phyloP scores from a whole-genome alignment of 768 basidiomycete species.

The Termitomyces sp. region DNA sequence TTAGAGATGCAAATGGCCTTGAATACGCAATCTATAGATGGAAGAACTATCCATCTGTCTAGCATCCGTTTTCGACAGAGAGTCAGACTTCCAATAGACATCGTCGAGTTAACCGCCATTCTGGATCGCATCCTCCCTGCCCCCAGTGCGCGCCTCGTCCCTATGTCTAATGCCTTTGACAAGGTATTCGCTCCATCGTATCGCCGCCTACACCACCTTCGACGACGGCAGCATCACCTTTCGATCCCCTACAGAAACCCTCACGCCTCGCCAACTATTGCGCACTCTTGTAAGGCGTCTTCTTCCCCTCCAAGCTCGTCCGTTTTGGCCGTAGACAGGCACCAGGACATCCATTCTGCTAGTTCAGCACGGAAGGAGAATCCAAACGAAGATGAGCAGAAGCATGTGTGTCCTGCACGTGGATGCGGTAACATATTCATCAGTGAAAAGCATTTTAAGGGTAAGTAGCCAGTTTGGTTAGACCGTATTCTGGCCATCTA shows the following conservation, averaged over 20 bases:
- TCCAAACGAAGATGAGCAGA: background rate
- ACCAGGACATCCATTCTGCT: background rate
- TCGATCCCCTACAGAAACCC: background rate
- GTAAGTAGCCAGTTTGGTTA: background rate
- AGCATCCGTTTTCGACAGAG: background rate
- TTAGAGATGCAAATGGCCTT: background rate
- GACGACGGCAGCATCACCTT: background rate
- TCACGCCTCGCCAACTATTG: background rate
- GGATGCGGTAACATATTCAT: background rate
- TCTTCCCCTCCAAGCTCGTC: background rate
- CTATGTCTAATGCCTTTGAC: background rate
- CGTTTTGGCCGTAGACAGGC: background rate
- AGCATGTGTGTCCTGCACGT: background rate
- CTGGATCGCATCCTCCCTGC: background rate
- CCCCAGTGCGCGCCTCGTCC: background rate
- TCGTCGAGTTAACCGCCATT: background rate
- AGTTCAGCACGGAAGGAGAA: background rate
- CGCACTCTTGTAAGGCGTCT: background rate
- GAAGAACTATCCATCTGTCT: background rate
- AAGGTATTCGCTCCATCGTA: background rate
- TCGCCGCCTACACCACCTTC: background rate
- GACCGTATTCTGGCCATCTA: background rate
- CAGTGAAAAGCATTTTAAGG: background rate
- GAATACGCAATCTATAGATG: background rate
- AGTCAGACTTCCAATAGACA: background rate